Conservation (phyloP, 345 rosid species). For the Kernera saxatilis region DNA sequence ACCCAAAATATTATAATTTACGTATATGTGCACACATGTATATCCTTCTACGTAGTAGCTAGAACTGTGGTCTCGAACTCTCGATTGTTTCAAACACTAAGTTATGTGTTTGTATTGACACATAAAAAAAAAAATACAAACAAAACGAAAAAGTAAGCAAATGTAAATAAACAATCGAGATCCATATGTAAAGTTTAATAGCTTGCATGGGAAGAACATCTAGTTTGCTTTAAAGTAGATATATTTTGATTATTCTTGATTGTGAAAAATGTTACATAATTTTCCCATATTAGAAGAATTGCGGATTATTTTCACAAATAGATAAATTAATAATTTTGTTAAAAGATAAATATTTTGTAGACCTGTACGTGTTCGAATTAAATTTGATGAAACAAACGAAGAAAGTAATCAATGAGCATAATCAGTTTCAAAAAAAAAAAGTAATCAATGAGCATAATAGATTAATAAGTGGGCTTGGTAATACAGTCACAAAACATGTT, state of each 20-base stretch:
- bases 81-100: background rate
- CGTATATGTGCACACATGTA: background rate
- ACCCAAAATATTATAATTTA: background rate
- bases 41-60: background rate
- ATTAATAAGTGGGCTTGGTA: conserved; percentile 10
- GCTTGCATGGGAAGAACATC: conserved; percentile 8
- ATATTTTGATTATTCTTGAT: background rate
- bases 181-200: background rate
- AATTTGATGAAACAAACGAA: background rate
- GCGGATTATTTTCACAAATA: background rate
- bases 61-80: background rate
- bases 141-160: background rate
- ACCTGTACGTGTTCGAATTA: background rate
- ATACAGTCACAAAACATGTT: conserved; percentile 29
- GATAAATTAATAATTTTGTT: background rate
- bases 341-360: background rate
- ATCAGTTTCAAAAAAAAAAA: no score
- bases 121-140: background rate
- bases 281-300: background rate
- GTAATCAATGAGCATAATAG: background rate
- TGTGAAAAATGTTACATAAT: background rate
- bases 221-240: background rate
- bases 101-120: background rate
- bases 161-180: background rate
- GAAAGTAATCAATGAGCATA: conserved; percentile 7